Conservation (phyloP, 257 asterid genomes). For the Mentha longifolia region DNA sequence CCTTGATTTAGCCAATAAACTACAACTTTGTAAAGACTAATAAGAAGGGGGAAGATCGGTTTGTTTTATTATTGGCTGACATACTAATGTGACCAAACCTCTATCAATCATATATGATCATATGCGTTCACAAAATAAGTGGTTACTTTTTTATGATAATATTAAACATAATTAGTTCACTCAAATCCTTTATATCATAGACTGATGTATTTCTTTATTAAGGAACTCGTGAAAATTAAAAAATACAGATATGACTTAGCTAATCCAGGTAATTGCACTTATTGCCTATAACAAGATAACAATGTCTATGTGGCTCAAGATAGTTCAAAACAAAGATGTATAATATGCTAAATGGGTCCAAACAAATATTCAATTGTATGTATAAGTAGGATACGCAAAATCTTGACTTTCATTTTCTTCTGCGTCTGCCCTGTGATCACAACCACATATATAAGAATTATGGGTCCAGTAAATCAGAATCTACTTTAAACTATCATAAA, state of each 20-base stretch:
- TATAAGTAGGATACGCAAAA: conserved; percentile 68
- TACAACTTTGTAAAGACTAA: not conserved
- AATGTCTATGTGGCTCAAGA: not conserved
- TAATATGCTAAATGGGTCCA: not conserved
- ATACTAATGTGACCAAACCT: not conserved
- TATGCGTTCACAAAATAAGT: not conserved
- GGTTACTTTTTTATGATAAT: not conserved
- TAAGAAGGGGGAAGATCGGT: too few relatives aligned
- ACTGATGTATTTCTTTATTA: not conserved
- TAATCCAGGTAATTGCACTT: conserved; percentile 15
- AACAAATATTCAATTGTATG: not conserved
- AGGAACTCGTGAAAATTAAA: not conserved
- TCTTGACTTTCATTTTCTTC: conserved; percentile 79
- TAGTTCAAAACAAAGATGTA: conserved; percentile 16
- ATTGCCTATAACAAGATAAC: not conserved
- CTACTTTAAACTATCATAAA: not conserved
- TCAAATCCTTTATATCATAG: not conserved
- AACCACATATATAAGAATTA: conserved; percentile 16
- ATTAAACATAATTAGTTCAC: conserved; percentile 10
- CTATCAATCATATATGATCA: not conserved
- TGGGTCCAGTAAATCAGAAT: conserved; percentile 1
- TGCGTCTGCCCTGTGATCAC: conserved; percentile 57
- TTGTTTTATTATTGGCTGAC: not conserved
- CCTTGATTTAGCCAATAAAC: not conserved
- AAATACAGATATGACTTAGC: not conserved